Percentiles rank a stretch among this genome's conserved stretches.
These are phyloP conservation scores for Lasiosphaeria ovina DNA, from an alignment of 495 filamentous ascomycete genomes.

Conservation along the genomic window DNA sequence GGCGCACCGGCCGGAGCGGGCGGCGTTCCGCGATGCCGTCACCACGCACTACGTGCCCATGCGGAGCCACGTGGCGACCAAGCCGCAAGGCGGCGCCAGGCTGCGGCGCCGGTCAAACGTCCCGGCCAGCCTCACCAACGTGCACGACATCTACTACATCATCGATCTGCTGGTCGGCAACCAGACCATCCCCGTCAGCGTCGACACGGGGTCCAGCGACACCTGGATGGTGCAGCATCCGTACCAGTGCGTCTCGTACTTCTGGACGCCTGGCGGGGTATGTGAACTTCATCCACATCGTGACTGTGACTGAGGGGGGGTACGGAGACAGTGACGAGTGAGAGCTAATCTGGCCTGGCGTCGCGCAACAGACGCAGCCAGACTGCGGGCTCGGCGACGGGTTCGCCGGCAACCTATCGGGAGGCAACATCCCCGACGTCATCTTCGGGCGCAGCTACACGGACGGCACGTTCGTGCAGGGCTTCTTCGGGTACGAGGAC, in stretches of 20 bases:
- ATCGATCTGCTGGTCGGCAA: slow-evolving; percentile 40
- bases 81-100: not conserved
- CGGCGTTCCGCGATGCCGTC: slow-evolving; percentile 5
- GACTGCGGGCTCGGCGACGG: slow-evolving; percentile 51
- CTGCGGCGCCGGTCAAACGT: slow-evolving; percentile 2
- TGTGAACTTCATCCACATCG: slow-evolving; percentile 1
- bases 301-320: too few relatives aligned
- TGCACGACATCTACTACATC: slow-evolving; percentile 35
- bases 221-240: slow-evolving; percentile 53
- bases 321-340: too few relatives aligned
- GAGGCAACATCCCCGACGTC: slow-evolving; percentile 39
- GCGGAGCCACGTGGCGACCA: not conserved
- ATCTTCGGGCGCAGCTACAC: slow-evolving; percentile 58
- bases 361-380: slow-evolving; percentile 12
- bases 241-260: slow-evolving; percentile 47
- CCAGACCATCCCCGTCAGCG: slow-evolving; percentile 47
- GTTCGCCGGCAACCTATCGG: slow-evolving; percentile 43
- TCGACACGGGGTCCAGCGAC: slow-evolving; percentile 65
- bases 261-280: slow-evolving; percentile 20
- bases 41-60: slow-evolving; percentile 4
- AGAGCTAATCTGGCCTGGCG: too few relatives aligned
- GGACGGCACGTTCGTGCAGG: slow-evolving; percentile 53
- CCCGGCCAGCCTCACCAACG: slow-evolving; percentile 23
- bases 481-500: slow-evolving; percentile 53
- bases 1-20: too few relatives aligned